These are phyloP conservation scores for Saccharum officinarum DNA, from an alignment of 176 grass and related monocot genomes.

Conservation along the genomic window DNA sequence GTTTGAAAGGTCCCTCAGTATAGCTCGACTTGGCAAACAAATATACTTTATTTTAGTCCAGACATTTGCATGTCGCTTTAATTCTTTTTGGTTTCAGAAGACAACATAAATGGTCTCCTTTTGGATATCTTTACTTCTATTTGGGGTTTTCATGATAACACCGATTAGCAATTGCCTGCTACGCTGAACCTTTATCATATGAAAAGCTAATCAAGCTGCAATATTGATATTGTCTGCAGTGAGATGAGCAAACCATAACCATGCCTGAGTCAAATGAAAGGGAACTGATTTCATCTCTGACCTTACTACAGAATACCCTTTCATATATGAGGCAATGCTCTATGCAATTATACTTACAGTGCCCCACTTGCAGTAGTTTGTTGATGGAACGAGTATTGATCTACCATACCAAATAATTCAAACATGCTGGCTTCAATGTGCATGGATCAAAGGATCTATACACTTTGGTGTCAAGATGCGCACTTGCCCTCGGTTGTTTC, in stretches of 20 bases:
- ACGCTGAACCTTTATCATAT: background rate
- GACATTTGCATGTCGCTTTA: conserved; percentile 4
- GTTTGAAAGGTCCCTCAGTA: background rate
- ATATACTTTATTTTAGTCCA: background rate
- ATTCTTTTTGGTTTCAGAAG: background rate
- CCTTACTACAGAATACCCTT: background rate
- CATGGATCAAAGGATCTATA: background rate
- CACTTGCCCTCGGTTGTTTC: background rate
- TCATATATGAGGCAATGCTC: background rate
- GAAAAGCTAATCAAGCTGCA: background rate
- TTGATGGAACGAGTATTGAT: background rate
- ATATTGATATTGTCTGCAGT: background rate
- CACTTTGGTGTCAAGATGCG: background rate
- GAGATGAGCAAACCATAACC: background rate
- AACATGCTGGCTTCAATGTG: background rate
- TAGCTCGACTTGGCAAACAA: background rate
- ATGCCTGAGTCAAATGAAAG: background rate
- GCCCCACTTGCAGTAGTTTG: background rate
- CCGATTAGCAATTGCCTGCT: background rate
- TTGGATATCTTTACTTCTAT: background rate
- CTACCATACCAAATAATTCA: background rate
- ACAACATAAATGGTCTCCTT: background rate
- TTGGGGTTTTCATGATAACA: background rate
- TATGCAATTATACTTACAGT: background rate
- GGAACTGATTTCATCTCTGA: background rate